Base-by-base conservation (phyloP, 495 filamentous ascomycete genomes). In the Penicillium subrubescens region DNA sequence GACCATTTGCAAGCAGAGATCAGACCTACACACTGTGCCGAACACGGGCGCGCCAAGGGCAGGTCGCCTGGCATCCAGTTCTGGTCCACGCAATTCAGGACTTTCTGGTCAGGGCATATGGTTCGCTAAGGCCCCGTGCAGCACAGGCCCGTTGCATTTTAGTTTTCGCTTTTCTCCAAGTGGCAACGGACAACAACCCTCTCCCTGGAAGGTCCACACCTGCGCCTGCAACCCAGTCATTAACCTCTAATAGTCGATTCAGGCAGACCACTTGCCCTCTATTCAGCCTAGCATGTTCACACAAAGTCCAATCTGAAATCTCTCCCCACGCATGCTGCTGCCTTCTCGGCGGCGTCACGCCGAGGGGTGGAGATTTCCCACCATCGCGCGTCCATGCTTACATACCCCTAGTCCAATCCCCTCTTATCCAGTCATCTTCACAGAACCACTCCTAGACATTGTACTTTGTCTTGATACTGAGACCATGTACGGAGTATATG, bases 61-160 rank as follows among this genome's bases (percentile, higher is more conserved):
- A 23, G 46, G 58, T 60, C 46, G 58, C 60, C 51, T 52, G 58
- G 31, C 12, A 35, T 48, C 19, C 44, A 33, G 6, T 41, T 12
- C 37, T 41, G 23, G 61, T 59, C 58, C 54, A 54, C 64, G 64
- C 59, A 66, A 66, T 62, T 59, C 37, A 29, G 59, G 58, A 66
- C 54, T 61, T 66, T 50, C 57, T 23, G 31, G 31, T 60, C 31
- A 27, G 48, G 33, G 31, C 27, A 25, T n/a, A 50, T 60, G 57
- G 59, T 51, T 57, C 52, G 61, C 61, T 57, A 25, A 55, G 39
- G 17, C 56, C 55, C 56, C 55, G 23, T 27, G 46, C 48, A 54
- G 62, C 62, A 64, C 62, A 59, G 62, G 56, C 62, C 62, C n/a
- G 55, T 41, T 41, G 37, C 37, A 17, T 41, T 41, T 41, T 41